Evolutionary conservation across 805 yeast species (phyloP).

Genomic region (Nakazawaea anatomiae): DNA sequence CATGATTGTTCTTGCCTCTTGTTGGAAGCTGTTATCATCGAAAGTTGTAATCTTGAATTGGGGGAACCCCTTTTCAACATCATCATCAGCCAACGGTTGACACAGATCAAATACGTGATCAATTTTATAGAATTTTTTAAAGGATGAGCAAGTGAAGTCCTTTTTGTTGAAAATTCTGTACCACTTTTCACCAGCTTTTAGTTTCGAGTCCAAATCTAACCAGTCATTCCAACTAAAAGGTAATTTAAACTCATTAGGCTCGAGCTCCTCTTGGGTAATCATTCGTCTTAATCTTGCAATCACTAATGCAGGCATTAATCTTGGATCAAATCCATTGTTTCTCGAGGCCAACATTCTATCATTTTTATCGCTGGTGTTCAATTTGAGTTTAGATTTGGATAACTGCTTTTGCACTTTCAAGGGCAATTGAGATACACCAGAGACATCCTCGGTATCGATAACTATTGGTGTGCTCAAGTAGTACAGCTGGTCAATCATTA

Average conservation of each 20-base stretch:
- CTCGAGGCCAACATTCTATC: not conserved
- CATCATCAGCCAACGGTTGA: slow-evolving; percentile 2
- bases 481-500: not conserved
- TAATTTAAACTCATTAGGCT: slow-evolving; percentile 16
- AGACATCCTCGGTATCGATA: slow-evolving; percentile 9
- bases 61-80: slow-evolving; percentile 11
- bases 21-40: slow-evolving; percentile 18
- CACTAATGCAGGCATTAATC: slow-evolving; percentile 26
- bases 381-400: slow-evolving; percentile 2
- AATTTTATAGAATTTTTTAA: slow-evolving; percentile 12
- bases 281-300: slow-evolving; percentile 14
- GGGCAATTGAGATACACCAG: slow-evolving; percentile 7
- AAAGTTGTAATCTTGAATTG: slow-evolving; percentile 20
- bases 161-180: slow-evolving; percentile 7
- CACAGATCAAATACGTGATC: slow-evolving; percentile 5
- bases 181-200: slow-evolving; percentile 12
- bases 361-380: not conserved
- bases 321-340: slow-evolving; percentile 21
- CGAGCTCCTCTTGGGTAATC: slow-evolving; percentile 14
- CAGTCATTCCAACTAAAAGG: slow-evolving; percentile 29
- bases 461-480: slow-evolving; percentile 1
- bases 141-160: slow-evolving; percentile 16
- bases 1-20: slow-evolving; percentile 24
- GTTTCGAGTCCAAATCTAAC: slow-evolving; percentile 19
- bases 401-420: not conserved